Conservation (phyloP, 1,284 basidiomycete species). For the Heterobasidion occidentale region DNA sequence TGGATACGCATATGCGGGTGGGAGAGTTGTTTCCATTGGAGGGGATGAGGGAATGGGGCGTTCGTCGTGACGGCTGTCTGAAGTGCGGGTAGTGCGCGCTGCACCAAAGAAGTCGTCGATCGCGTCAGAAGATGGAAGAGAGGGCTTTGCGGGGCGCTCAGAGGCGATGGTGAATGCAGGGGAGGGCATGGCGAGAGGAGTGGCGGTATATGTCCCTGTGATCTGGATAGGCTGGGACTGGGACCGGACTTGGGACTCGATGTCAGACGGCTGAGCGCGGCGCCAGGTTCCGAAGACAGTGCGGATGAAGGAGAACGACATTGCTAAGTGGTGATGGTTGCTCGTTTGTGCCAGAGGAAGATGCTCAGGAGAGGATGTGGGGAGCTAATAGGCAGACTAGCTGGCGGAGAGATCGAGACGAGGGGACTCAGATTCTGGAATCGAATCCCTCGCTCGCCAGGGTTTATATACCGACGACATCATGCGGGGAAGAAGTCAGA, state of each 20-base stretch:
- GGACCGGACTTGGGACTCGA: background rate
- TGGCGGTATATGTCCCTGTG: background rate
- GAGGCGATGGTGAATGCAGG: background rate
- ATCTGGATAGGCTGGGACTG: background rate
- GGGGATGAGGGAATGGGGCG: conserved; percentile 4
- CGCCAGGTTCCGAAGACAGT: too few species aligned
- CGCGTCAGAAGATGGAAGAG: conserved; percentile 10
- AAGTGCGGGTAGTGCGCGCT: conserved; percentile 13
- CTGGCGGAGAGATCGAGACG: background rate
- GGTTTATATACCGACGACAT: too few species aligned
- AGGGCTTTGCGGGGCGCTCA: background rate
- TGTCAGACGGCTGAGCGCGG: background rate
- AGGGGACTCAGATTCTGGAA: background rate
- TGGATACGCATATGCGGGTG: conserved; percentile 18
- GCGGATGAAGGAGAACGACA: too few species aligned
- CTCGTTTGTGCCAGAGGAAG: too few species aligned
- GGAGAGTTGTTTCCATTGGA: conserved; percentile 7
- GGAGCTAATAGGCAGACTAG: too few species aligned
- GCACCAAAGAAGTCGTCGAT: conserved; percentile 23
- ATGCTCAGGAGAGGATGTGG: too few species aligned
- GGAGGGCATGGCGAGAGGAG: background rate
- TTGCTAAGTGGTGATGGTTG: too few species aligned
- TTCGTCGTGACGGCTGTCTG: conserved; percentile 20
- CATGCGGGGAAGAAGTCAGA: too few species aligned
- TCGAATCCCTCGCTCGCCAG: too few species aligned